phyloP scores from a whole-genome alignment of 1,284 basidiomycete genomes.

The Lentinula novae-zelandiae region DNA sequence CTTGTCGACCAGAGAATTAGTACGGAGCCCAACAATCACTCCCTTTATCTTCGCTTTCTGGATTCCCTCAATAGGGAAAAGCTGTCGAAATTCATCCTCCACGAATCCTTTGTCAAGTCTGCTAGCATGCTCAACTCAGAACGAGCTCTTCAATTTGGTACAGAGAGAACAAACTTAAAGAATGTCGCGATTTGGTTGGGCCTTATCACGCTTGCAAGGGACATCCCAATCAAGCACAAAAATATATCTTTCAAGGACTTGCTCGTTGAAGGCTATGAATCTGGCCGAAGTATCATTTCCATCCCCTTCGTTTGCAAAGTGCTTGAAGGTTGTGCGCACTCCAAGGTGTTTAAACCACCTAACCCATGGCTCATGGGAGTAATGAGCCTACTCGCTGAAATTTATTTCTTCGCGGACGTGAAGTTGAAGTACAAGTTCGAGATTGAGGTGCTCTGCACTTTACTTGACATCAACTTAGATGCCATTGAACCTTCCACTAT shows the following conservation, averaged over 20 bases:
- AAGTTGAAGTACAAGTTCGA: slow-evolving; percentile 99
- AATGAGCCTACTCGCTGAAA: slow-evolving; percentile 86
- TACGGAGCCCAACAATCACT: slow-evolving; percentile 97
- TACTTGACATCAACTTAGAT: slow-evolving; percentile 86
- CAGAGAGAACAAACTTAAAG: slow-evolving; percentile 88
- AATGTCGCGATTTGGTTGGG: slow-evolving; percentile 97
- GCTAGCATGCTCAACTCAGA: slow-evolving; percentile 88
- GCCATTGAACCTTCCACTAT: slow-evolving; percentile 83
- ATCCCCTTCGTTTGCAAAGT: slow-evolving; percentile 99
- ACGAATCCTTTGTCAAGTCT: slow-evolving; percentile 92
- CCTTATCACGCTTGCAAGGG: slow-evolving; percentile 86
- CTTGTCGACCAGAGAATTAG: slow-evolving; percentile 94
- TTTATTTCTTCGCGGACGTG: slow-evolving; percentile 96
- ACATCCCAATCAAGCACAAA: slow-evolving; percentile 90
- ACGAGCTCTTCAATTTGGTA: slow-evolving; percentile 79
- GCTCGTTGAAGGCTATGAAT: slow-evolving; percentile 93
- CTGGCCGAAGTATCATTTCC: slow-evolving; percentile 87
- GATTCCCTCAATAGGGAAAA: slow-evolving; percentile 71
- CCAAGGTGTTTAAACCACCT: slow-evolving; percentile 90
- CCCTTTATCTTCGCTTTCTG: slow-evolving; percentile 91
- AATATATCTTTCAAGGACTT: slow-evolving; percentile 97
- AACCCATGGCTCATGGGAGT: slow-evolving; percentile 99
- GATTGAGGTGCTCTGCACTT: slow-evolving; percentile 96
- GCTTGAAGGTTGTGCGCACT: slow-evolving; percentile 86
- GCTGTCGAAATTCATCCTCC: slow-evolving; percentile 77